Evolutionary conservation across 257 asterid species (phyloP).

Genomic region (Cordia subcordata): DNA sequence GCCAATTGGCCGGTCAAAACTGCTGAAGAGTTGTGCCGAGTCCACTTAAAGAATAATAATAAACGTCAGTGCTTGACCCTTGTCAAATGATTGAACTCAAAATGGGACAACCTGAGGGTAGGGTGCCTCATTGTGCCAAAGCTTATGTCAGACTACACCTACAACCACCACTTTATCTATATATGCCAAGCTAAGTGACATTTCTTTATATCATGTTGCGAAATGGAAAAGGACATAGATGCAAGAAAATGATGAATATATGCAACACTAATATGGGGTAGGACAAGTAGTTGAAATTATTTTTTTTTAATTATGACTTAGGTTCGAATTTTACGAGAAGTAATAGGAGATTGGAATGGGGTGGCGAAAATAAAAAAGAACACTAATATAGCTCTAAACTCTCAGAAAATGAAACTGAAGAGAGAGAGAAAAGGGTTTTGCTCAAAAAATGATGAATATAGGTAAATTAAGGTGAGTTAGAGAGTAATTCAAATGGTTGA

Average conservation of each 20-base stretch:
- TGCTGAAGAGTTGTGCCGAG: no score
- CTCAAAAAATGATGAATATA: no score
- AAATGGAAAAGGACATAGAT: background rate
- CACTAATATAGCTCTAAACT: background rate
- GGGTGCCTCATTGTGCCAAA: slow-evolving; percentile 19
- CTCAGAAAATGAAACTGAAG: background rate
- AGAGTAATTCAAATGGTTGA: no score
- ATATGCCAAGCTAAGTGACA: slow-evolving; percentile 28
- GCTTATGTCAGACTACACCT: slow-evolving; percentile 24
- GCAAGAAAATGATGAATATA: background rate
- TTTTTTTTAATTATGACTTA: no score
- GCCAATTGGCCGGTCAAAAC: no score
- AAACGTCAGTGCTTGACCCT: background rate
- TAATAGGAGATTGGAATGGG: no score
- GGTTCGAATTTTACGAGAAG: no score
- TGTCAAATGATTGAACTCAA: background rate
- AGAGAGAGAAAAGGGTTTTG: slow-evolving; percentile 1
- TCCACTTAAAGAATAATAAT: no score
- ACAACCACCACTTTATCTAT: slow-evolving; percentile 21
- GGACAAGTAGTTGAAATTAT: no score
- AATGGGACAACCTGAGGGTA: slow-evolving; percentile 22
- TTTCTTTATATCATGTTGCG: slow-evolving; percentile 14
- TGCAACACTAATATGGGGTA: no score
- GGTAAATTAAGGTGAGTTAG: no score
- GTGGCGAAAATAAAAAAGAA: no score